Percentiles rank a stretch among this genome's conserved stretches.
Evolutionary conservation across 495 filamentous ascomycete species (phyloP).

Genomic region (Podospora fimiseda): DNA sequence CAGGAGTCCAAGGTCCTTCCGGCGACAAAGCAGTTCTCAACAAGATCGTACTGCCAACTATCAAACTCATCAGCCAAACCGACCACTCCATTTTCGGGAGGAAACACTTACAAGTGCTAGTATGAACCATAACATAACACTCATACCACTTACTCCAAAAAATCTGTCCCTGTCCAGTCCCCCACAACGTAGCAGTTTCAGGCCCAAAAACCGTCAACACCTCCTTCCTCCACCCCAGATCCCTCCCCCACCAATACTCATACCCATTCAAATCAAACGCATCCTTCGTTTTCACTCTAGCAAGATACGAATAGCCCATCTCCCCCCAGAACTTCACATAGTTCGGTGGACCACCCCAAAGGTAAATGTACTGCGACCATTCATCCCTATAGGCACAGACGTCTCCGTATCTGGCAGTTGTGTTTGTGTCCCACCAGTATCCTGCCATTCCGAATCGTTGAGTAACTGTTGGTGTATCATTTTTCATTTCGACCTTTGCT

Average conservation of each 20-base stretch:
- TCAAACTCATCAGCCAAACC: background rate
- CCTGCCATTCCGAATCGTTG: conserved; percentile 24
- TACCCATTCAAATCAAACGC: conserved; percentile 30
- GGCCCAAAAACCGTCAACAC: conserved; percentile 20
- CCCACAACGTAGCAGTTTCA: conserved; percentile 29
- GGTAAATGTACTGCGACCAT: conserved; percentile 29
- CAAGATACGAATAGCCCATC: conserved; percentile 29
- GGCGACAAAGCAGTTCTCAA: conserved; percentile 24
- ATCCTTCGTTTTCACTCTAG: conserved; percentile 26
- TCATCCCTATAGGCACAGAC: conserved; percentile 31
- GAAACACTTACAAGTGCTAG: conserved; percentile 20
- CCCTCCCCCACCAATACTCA: conserved; percentile 33
- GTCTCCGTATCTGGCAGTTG: conserved; percentile 29
- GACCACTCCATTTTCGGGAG: background rate
- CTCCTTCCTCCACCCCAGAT: conserved; percentile 24
- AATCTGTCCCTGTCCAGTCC: conserved; percentile 28
- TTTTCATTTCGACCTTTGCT: conserved; percentile 24
- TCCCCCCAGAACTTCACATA: conserved; percentile 12
- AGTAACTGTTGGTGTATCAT: conserved; percentile 29
- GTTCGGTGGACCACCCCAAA: conserved; percentile 29
- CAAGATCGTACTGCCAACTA: conserved; percentile 17
- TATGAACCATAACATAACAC: conserved; percentile 28
- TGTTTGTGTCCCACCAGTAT: conserved; percentile 29
- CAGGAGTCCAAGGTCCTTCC: conserved; percentile 32
- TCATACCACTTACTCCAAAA: conserved; percentile 25